A percentile compares a stretch with the other conserved stretches of the same genome.
These are phyloP conservation scores for Acanthochlamys bracteata DNA, from an alignment of 106 monocot genomes.

Conservation along the genomic window DNA sequence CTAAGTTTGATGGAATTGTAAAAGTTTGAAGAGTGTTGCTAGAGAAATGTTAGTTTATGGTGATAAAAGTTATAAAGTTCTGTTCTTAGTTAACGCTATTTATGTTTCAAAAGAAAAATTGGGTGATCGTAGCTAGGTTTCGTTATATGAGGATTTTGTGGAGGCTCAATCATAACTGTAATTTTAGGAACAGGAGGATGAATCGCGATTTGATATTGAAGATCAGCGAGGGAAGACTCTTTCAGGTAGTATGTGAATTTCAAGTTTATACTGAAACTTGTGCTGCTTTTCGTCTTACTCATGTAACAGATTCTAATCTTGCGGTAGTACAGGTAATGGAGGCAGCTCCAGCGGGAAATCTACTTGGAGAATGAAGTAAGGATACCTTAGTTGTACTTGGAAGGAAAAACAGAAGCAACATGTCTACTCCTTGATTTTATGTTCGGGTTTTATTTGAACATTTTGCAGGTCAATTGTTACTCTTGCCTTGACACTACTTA, in stretches of 20 bases:
- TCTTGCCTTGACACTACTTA: conserved; percentile 76
- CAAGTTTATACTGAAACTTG: neutral
- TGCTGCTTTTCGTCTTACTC: neutral
- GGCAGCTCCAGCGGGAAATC: conserved; percentile 21
- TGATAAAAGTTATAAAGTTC: too few relatives aligned
- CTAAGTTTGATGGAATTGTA: too few relatives aligned
- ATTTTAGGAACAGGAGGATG: conserved; percentile 11
- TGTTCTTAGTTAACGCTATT: too few relatives aligned
- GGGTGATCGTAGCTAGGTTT: too few relatives aligned
- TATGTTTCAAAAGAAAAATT: too few relatives aligned
- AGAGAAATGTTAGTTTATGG: too few relatives aligned
- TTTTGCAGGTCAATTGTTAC: conserved; percentile 70
- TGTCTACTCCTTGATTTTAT: conserved; percentile 1
- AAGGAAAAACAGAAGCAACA: too few relatives aligned
- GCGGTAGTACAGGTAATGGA: conserved; percentile 16
- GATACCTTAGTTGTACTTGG: neutral
- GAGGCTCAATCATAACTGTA: neutral
- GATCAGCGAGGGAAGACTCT: conserved; percentile 16
- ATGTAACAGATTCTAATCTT: neutral
- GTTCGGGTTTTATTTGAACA: neutral
- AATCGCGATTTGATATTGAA: conserved; percentile 30
- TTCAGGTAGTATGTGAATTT: conserved; percentile 12
- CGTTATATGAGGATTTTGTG: too few relatives aligned
- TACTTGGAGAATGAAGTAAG: conserved; percentile 59
- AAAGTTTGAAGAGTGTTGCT: too few relatives aligned